Evolutionary conservation across 805 yeast species (phyloP), one percentile per base, ranked within the genome.

Genomic region (Jamesozyma hellenica): DNA sequence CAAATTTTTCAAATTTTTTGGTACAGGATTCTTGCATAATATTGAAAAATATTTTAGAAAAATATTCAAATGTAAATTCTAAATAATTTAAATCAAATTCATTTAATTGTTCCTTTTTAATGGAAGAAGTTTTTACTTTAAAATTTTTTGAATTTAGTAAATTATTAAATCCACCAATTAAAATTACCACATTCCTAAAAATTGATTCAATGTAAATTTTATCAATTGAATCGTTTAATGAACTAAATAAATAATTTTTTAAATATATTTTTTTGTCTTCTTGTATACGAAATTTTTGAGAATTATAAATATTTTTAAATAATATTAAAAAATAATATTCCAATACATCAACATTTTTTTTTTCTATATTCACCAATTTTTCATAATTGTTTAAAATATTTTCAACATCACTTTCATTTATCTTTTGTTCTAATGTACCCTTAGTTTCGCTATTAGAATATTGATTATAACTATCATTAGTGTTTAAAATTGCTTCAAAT

Each of bases 121-220:
- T 18, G 8, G 38, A 21, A 10, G 38, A 21, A 14, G n/a, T 18
- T 5, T 3, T 19, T 13, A 30, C 9, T 15, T 29, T 31, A 18
- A 25, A 32, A 38, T 38, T 25, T 23, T 35, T 33, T 11, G 29
- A 38, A 17, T 30, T 32, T 19, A 44, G 21, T 34, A 57, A 35
- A 14, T 54, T 42, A 28, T 54, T 47, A 36, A 53, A 53, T 6
- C 61, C 60, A 37, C 60, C 57, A 14, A 58, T 45, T 3, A 51
- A 40, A 2, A 50, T 39, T 7, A 58, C 30, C 7, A 53, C 26
- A 38, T 49, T 46, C 26, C 50, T 45, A 31, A 55, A 50, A 7
- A 56, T 47, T 16, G 45, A 38, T 11, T 45, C 41, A 12, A 56
- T 40, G 34, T n/a, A 13, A 18, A 9, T 21, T 19, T 16, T 35